Conservation (phyloP, 768 basidiomycete species). For the Gloeophyllum trabeum region DNA sequence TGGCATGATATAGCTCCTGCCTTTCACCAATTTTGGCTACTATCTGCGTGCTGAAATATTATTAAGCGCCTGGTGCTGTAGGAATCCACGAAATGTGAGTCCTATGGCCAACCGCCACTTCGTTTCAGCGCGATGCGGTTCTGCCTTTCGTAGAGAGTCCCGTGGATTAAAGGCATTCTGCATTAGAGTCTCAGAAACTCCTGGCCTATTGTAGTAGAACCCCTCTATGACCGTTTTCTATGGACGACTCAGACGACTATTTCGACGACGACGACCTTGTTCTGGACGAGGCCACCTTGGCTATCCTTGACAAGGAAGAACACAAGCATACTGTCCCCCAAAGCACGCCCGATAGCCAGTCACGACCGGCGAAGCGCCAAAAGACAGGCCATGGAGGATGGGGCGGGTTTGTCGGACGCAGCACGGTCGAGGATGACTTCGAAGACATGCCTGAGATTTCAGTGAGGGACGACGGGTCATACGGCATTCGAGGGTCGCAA, state of each 20-base stretch:
- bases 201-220: no score
- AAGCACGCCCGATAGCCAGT: constrained; percentile 15
- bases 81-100: no score
- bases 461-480: constrained; percentile 46
- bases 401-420: constrained; percentile 14
- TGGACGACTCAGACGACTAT: constrained; percentile 60
- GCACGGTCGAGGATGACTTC: constrained; percentile 22
- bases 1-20: no score
- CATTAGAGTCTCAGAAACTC: no score
- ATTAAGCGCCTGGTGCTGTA: no score
- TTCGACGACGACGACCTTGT: constrained; percentile 46
- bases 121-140: no score
- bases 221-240: no score
- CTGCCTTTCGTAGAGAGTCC: no score
- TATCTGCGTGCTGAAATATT: no score
- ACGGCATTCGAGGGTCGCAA: constrained; percentile 25
- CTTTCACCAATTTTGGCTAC: no score
- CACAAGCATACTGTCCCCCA: constrained; percentile 17
- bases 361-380: constrained; percentile 42
- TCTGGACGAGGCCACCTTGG: constrained; percentile 51
- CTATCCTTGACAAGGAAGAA: constrained; percentile 51
- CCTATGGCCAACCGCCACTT: no score
- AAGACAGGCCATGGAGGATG: constrained; percentile 38
- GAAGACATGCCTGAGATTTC: constrained; percentile 57
- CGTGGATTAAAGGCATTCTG: no score